A percentile compares a stretch with the other conserved stretches of the same genome.
These are phyloP conservation scores for Boletellus emodensis DNA, from an alignment of 768 basidiomycete genomes.

Conservation along the genomic window DNA sequence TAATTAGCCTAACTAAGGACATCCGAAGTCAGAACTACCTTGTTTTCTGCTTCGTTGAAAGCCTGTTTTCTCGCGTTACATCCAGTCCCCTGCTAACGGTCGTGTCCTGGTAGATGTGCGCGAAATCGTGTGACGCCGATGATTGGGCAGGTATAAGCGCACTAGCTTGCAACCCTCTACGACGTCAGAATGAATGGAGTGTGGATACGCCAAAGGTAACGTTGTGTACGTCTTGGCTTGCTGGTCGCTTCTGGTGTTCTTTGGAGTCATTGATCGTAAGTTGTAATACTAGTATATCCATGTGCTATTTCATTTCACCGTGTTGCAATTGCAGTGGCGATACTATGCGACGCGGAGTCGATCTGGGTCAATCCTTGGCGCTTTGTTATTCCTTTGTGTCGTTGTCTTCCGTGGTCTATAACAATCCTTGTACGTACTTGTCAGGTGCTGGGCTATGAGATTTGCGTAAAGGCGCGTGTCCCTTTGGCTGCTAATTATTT, in stretches of 20 bases:
- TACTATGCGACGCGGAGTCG: not conserved
- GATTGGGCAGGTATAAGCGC: not conserved
- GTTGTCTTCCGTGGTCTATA: not conserved
- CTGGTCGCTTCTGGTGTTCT: not conserved
- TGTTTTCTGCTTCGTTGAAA: not conserved
- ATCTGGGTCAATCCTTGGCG: not conserved
- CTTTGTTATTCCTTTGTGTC: not conserved
- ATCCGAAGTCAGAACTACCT: not conserved
- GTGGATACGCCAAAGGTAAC: not conserved
- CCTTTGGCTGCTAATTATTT: no score
- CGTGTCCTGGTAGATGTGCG: not conserved
- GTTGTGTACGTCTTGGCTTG: not conserved
- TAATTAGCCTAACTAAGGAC: not conserved
- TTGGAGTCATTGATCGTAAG: not conserved
- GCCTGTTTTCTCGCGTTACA: not conserved
- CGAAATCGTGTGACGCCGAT: not conserved
- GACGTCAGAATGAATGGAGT: not conserved
- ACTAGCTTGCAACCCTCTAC: not conserved
- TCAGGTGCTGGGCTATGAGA: not conserved
- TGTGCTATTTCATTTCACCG: no score
- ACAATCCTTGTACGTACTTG: not conserved
- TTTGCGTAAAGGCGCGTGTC: no score
- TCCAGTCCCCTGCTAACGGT: not conserved
- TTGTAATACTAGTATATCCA: not conserved
- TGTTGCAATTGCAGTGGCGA: not conserved